These are phyloP conservation scores for Fusarium continuum DNA, from an alignment of 2,329 filamentous ascomycete genomes.

Conservation along the genomic window DNA sequence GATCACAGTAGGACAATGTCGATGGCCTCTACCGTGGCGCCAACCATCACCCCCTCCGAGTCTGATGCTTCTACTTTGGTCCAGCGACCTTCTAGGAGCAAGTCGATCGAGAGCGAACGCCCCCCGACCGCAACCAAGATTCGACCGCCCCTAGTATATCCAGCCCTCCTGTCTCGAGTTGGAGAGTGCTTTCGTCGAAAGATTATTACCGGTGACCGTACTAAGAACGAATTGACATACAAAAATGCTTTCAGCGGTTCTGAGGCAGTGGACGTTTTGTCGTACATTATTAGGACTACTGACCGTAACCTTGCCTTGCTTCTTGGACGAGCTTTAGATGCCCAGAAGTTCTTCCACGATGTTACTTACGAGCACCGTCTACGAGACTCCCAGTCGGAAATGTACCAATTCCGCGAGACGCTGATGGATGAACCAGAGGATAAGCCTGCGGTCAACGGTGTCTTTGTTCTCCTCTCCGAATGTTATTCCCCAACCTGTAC, in stretches of 20 bases:
- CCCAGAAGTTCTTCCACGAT: constrained; percentile 99
- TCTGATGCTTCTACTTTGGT: constrained; percentile 58
- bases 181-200: constrained; percentile 91
- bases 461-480: constrained; percentile 95
- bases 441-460: constrained; percentile 82
- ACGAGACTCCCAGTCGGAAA: constrained; percentile 91
- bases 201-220: constrained; percentile 84
- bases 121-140: constrained; percentile 67
- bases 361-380: constrained; percentile 97
- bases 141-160: constrained; percentile 88
- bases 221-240: constrained; percentile 97
- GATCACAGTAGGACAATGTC: constrained; percentile 79
- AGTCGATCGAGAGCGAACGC: constrained; percentile 63
- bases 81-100: constrained; percentile 66
- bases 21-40: constrained; percentile 85
- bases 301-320: constrained; percentile 94
- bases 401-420: constrained; percentile 96
- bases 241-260: constrained; percentile 96
- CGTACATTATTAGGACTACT: constrained; percentile 96
- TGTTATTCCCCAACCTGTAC: constrained; percentile 99
- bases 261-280: constrained; percentile 94
- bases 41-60: constrained; percentile 74
- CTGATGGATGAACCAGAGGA: constrained; percentile 85
- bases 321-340: constrained; percentile 89
- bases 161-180: constrained; percentile 90